phyloP scores from a whole-genome alignment of 129 eudicot species.

The Artemisia argyi region DNA sequence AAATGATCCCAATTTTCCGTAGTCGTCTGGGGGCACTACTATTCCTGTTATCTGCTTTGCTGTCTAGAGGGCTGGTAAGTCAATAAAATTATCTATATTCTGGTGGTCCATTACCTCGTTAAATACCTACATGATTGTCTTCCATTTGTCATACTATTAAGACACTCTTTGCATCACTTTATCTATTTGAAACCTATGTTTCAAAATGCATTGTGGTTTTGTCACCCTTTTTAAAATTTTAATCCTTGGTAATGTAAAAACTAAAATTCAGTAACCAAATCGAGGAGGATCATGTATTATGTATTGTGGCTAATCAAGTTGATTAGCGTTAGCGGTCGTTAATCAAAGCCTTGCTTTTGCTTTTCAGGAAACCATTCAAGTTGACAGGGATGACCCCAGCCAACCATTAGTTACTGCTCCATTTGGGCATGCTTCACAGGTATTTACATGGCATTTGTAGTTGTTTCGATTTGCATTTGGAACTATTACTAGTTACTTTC shows the following conservation, averaged over 20 bases:
- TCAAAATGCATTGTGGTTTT: background rate
- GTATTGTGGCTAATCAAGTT: background rate
- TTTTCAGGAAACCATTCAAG: slow-evolving; percentile 74
- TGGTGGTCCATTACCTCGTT: background rate
- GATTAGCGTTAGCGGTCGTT: background rate
- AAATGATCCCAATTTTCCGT: slow-evolving; percentile 74
- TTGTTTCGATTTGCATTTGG: background rate
- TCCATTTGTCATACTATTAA: slow-evolving; percentile 2
- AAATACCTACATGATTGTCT: background rate
- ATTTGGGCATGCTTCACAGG: slow-evolving; percentile 99
- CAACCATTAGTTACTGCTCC: slow-evolving; percentile 98
- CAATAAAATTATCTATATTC: background rate
- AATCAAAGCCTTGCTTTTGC: background rate
- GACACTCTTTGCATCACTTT: background rate
- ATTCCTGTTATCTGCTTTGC: slow-evolving; percentile 85
- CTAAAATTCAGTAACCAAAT: background rate
- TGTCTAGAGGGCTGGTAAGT: slow-evolving; percentile 96
- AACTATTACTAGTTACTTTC: too few relatives aligned
- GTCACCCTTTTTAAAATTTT: background rate
- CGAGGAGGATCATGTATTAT: too few relatives aligned
- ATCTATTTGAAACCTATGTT: background rate
- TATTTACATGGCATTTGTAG: slow-evolving; percentile 17
- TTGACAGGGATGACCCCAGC: slow-evolving; percentile 90
- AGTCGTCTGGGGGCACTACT: slow-evolving; percentile 97
- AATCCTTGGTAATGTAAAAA: background rate